Percentiles rank a stretch among this genome's conserved stretches.
Conservation (phyloP, 106 monocot genomes). For the Allium fistulosum region DNA sequence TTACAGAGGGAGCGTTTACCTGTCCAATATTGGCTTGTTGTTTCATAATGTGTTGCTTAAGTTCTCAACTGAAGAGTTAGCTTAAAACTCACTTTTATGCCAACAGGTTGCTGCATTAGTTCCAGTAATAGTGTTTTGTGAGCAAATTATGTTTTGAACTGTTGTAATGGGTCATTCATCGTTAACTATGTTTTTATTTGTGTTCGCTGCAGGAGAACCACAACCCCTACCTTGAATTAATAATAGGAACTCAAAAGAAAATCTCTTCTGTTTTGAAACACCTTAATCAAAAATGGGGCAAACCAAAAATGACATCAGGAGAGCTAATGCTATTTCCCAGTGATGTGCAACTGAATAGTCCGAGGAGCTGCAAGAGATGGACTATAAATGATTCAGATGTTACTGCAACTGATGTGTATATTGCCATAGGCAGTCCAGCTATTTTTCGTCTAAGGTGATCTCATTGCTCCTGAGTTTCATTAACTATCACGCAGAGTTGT, state of each 20-base stretch:
- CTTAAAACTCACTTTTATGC: too few species aligned
- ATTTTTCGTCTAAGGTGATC: constrained; percentile 46
- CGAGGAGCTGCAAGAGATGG: constrained; percentile 32
- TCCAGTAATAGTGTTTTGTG: not conserved
- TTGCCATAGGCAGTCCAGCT: constrained; percentile 38
- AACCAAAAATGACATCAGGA: constrained; percentile 23
- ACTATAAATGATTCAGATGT: constrained; percentile 29
- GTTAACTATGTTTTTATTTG: not conserved
- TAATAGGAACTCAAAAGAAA: constrained; percentile 50
- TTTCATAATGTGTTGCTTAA: too few species aligned
- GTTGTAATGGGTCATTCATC: not conserved
- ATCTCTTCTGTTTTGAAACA: constrained; percentile 74
- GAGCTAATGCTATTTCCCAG: constrained; percentile 64
- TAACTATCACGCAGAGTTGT: too few species aligned
- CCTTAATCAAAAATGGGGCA: constrained; percentile 55
- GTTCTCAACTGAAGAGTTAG: too few species aligned
- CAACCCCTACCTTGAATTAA: constrained; percentile 64
- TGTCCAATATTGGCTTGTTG: too few species aligned
- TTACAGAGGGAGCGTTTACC: too few species aligned
- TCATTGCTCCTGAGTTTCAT: too few species aligned
- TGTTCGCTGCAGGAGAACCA: constrained; percentile 37
- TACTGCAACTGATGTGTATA: constrained; percentile 52
- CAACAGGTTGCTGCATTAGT: too few species aligned
- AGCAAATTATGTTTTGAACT: not conserved
- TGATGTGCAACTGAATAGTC: constrained; percentile 18